Percentiles rank a stretch among this genome's conserved stretches.
Evolutionary conservation across 768 basidiomycete species (phyloP).

Genomic region (Holtermannia corniformis): DNA sequence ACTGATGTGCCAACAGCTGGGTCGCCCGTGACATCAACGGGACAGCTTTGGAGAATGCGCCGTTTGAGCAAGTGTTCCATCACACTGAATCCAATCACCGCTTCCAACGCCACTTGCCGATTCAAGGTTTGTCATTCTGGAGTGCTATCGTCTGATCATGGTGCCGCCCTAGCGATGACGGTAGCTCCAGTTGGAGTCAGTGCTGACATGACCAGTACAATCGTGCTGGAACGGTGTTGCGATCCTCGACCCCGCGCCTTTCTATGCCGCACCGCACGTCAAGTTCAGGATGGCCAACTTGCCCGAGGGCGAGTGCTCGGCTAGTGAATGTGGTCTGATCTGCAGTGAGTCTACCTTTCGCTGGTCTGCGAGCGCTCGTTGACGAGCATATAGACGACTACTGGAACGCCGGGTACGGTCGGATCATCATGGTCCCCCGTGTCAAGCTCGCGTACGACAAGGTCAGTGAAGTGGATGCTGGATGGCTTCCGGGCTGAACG

Average conservation of each 20-base stretch:
- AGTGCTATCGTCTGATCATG: too few species aligned
- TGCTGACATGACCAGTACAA: slow-evolving; percentile 53
- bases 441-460: slow-evolving; percentile 94
- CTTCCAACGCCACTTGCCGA: slow-evolving; percentile 83
- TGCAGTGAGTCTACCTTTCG: slow-evolving; percentile 49
- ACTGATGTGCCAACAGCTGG: slow-evolving; percentile 73
- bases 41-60: slow-evolving; percentile 94
- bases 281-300: slow-evolving; percentile 92
- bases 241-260: slow-evolving; percentile 86
- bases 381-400: slow-evolving; percentile 57
- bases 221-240: slow-evolving; percentile 99
- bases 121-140: slow-evolving; percentile 53
- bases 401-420: slow-evolving; percentile 89
- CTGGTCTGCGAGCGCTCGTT: background rate
- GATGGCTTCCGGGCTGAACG: slow-evolving; percentile 20
- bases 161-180: too few species aligned
- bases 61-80: slow-evolving; percentile 90
- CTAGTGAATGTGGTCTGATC: slow-evolving; percentile 88
- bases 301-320: slow-evolving; percentile 81
- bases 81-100: slow-evolving; percentile 62
- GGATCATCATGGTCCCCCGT: slow-evolving; percentile 95
- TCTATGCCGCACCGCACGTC: slow-evolving; percentile 83
- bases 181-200: background rate
- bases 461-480: too few species aligned
- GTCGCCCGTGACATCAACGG: slow-evolving; percentile 98